Conservation (phyloP, 1,139 yeast species). For the Pichia sp. region DNA sequence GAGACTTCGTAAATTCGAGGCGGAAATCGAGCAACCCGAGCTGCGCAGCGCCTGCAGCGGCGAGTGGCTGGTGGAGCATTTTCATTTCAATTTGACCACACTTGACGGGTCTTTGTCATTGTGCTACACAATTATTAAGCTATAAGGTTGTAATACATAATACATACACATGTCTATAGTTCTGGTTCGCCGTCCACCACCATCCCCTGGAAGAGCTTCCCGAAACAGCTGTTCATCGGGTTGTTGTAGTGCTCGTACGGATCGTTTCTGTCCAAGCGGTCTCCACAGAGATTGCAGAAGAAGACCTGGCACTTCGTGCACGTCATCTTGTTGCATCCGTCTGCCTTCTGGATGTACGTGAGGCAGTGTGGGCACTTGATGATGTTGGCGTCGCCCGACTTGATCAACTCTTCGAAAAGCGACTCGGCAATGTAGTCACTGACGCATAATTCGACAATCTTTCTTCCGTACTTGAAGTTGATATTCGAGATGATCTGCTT, state of each 20-base stretch:
- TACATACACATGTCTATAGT: too few relatives aligned
- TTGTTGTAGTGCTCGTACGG: slow-evolving; percentile 58
- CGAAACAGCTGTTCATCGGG: slow-evolving; percentile 45
- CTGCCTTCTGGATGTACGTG: slow-evolving; percentile 53
- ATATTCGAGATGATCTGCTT: slow-evolving; percentile 29
- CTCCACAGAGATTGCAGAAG: slow-evolving; percentile 62
- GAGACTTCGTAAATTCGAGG: too few relatives aligned
- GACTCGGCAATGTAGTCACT: slow-evolving; percentile 49
- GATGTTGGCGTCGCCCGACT: slow-evolving; percentile 40
- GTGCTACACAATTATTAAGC: too few relatives aligned
- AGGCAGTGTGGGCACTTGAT: slow-evolving; percentile 56
- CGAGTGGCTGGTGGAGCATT: too few relatives aligned
- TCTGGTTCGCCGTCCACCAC: slow-evolving; percentile 32
- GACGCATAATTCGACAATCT: slow-evolving; percentile 42
- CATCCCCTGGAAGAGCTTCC: slow-evolving; percentile 57
- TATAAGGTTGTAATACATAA: too few relatives aligned
- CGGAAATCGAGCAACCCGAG: too few relatives aligned
- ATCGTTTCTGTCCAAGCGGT: slow-evolving; percentile 36
- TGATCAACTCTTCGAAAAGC: slow-evolving; percentile 45
- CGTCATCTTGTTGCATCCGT: slow-evolving; percentile 70
- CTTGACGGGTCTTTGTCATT: too few relatives aligned
- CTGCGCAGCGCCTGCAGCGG: too few relatives aligned
- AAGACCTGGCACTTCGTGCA: slow-evolving; percentile 49
- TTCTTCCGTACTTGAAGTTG: slow-evolving; percentile 50
- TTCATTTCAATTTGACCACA: too few relatives aligned